Base-by-base conservation (phyloP, 2,329 filamentous ascomycete genomes). In the Cordyceps javanica region DNA sequence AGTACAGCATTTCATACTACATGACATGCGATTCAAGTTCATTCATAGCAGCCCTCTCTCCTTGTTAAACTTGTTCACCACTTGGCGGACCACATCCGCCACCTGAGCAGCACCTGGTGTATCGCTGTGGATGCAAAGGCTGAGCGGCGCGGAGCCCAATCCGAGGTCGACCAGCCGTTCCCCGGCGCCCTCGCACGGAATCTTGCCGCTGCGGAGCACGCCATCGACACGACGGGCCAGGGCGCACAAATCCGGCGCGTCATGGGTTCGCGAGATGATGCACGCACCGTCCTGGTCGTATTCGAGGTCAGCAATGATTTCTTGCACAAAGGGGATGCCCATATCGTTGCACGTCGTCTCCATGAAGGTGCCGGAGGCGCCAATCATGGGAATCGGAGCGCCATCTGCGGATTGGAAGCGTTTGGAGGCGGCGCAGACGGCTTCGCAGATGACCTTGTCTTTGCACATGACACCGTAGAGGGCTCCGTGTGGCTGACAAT, bases 391-490 rank as follows among this genome's bases (percentile, higher is more conserved):
- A n/a, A 54, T 39, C 5, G 51, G 51, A 21, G 28, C 26, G 38
- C 51, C 51, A 14, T 42, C 28, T 10, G 51, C 13, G 3, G 39
- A 23, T n/a, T 26, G 34, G 28, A 54, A 54, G 51, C 21, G 38
- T 16, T 32, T 44, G 28, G 51, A 8, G 5, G 51, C 51, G 39
- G 26, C 26, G 7, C 51, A 54, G 36, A 54, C 51, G 39, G 51
- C 51, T 9, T 34, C 25, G 51, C 51, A 54, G n/a, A 54, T 44
- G 13, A 21, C n/a, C 14, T 34, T 11, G 39, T 54, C 51, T 25
- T 54, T 54, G 28, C 51, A 54, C 51, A 54, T 54, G 38, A 54
- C 51, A 2, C 51, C 51, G 28, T 54, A 54, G 8, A 54, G 39
- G 14, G 51, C 51, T 32, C 51, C 51, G 14, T 54, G 51, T 6